phyloP scores from a whole-genome alignment of 345 rosid genomes.

The Boechera divaricarpa region DNA sequence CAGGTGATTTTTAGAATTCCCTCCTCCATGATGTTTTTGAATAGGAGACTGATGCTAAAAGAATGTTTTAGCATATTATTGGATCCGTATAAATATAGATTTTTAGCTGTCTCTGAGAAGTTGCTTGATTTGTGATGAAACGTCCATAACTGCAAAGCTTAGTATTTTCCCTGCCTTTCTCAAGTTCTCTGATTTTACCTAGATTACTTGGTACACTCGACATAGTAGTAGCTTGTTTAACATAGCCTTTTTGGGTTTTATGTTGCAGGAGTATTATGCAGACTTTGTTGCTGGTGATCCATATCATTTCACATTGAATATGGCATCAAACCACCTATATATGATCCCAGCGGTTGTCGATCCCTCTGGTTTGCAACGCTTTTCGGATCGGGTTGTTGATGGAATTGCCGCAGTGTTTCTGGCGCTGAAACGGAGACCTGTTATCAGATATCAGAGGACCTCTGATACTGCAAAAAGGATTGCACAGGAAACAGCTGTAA shows the following conservation, averaged over 20 bases:
- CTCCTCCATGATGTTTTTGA: background rate
- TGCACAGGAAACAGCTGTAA: conserved; percentile 94
- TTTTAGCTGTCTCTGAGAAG: background rate
- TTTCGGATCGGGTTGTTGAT: conserved; percentile 83
- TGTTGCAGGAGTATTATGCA: conserved; percentile 91
- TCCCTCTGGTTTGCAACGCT: conserved; percentile 89
- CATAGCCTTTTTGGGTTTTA: conserved; percentile 33
- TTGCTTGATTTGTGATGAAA: conserved; percentile 11
- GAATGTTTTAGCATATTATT: conserved; percentile 15
- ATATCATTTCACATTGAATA: conserved; percentile 83
- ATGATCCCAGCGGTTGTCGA: conserved; percentile 98
- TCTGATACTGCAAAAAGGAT: conserved; percentile 96
- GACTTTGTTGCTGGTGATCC: conserved; percentile 92
- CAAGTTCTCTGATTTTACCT: conserved; percentile 10
- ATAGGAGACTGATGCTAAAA: background rate
- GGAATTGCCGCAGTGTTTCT: conserved; percentile 83
- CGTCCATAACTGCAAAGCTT: conserved; percentile 2
- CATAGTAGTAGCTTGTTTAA: conserved; percentile 12
- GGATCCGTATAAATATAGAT: background rate
- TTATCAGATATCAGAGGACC: conserved; percentile 90
- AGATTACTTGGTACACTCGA: conserved; percentile 4
- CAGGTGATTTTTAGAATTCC: conserved; percentile 58
- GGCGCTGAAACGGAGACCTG: conserved; percentile 91
- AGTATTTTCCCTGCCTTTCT: conserved; percentile 4
- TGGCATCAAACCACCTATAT: conserved; percentile 78